Conservation (phyloP, 192 early-diverging fungal species). For the Linnemannia hyalina region DNA sequence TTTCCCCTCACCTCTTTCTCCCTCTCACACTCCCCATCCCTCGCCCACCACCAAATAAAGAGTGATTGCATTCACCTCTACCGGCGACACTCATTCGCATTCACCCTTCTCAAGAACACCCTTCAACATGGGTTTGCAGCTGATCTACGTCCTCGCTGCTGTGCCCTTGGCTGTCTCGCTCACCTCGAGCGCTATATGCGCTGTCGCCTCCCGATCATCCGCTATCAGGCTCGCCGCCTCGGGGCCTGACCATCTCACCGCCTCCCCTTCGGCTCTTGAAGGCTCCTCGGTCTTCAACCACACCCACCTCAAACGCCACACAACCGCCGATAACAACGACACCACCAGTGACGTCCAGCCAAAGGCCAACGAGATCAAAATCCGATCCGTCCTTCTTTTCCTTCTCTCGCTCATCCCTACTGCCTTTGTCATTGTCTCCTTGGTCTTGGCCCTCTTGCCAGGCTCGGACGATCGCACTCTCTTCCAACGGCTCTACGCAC, state of each 20-base stretch:
- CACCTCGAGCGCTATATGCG: constrained; percentile 20
- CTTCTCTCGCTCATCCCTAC: constrained; percentile 33
- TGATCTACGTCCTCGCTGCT: constrained; percentile 33
- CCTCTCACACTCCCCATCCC: not conserved
- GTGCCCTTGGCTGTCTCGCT: constrained; percentile 30
- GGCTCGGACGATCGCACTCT: constrained; percentile 14
- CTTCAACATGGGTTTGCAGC: constrained; percentile 23
- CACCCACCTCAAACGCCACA: constrained; percentile 23
- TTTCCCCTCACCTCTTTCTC: too few species aligned
- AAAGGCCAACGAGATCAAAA: constrained; percentile 40
- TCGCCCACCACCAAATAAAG: not conserved
- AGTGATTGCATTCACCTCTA: not conserved
- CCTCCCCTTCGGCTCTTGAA: not conserved
- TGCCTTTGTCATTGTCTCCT: constrained; percentile 8
- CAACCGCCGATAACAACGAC: not conserved
- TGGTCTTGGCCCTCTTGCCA: constrained; percentile 19
- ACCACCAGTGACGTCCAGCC: constrained; percentile 15
- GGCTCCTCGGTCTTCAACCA: constrained; percentile 38
- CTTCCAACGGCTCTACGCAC: constrained; percentile 24
- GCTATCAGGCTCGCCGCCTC: constrained; percentile 26
- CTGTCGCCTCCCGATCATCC: constrained; percentile 27
- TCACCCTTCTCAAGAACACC: not conserved
- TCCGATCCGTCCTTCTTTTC: constrained; percentile 33
- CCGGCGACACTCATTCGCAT: not conserved
- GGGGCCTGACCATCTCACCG: not conserved